Percentiles rank a stretch among this genome's conserved stretches.
Evolutionary conservation across 495 filamentous ascomycete species (phyloP).

Genomic region (Penicillium pancosmium): DNA sequence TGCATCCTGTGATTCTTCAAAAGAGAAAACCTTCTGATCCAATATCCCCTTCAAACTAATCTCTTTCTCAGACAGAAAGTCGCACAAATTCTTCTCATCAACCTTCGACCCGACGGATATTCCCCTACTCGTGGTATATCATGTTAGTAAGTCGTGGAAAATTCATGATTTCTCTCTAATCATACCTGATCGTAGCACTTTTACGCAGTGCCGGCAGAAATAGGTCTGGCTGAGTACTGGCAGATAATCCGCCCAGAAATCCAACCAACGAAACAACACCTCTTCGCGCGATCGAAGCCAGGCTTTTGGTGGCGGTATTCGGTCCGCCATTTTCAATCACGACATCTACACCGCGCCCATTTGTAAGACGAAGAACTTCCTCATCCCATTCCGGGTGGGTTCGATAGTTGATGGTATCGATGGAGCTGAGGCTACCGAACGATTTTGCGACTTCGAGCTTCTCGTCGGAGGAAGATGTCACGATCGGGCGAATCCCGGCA

Average conservation of each 20-base stretch:
- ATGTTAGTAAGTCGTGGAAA: neutral
- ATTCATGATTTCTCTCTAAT: neutral
- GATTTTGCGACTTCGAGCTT: constrained; percentile 28
- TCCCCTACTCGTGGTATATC: constrained; percentile 16
- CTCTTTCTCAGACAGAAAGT: constrained; percentile 32
- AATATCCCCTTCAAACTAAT: constrained; percentile 24
- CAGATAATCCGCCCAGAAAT: constrained; percentile 8
- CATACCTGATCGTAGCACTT: neutral
- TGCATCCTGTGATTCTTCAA: constrained; percentile 31
- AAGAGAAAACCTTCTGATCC: constrained; percentile 23
- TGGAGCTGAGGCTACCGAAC: constrained; percentile 11
- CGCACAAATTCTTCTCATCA: constrained; percentile 26
- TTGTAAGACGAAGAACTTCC: constrained; percentile 21
- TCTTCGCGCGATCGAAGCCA: constrained; percentile 3
- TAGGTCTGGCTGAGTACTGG: neutral
- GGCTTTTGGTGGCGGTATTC: constrained; percentile 2
- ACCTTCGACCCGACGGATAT: constrained; percentile 28
- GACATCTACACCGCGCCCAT: constrained; percentile 35
- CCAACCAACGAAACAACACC: constrained; percentile 11
- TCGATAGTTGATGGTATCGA: constrained; percentile 9
- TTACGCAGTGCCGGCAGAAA: neutral
- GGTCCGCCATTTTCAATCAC: constrained; percentile 14
- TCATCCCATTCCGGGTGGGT: neutral
- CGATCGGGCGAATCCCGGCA: constrained; percentile 27
- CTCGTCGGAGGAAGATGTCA: constrained; percentile 42